A percentile compares a stretch with the other conserved stretches of the same genome.
These are phyloP conservation scores for Mucor piriformis DNA, from an alignment of 371 early-diverging fungal genomes.

Conservation along the genomic window DNA sequence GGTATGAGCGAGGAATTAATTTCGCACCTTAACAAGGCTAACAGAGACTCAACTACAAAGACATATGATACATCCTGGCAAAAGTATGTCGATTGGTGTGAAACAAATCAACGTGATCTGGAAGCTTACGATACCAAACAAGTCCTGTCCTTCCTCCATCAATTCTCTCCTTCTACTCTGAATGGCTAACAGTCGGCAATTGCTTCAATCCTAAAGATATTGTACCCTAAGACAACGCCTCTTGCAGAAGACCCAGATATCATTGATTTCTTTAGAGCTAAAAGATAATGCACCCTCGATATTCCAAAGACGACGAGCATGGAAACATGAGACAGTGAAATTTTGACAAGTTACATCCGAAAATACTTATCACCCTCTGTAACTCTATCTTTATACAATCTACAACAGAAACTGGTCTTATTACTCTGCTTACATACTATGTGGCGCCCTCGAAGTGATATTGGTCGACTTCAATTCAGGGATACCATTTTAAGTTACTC, in stretches of 20 bases:
- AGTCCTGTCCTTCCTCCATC: no score
- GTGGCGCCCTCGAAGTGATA: slow-evolving; percentile 24
- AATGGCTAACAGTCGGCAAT: no score
- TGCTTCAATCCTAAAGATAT: no score
- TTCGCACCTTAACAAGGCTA: no score
- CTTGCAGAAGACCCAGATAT: background rate
- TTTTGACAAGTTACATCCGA: background rate
- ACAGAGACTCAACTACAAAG: no score
- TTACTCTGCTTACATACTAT: slow-evolving; percentile 18
- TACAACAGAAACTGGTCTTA: slow-evolving; percentile 22
- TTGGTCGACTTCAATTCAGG: slow-evolving; percentile 15
- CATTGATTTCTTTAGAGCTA: background rate
- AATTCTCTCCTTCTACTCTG: no score
- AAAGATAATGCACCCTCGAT: background rate
- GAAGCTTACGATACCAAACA: no score
- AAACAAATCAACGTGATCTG: no score
- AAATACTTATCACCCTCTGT: slow-evolving; percentile 5
- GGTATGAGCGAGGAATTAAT: no score
- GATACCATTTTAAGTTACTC: slow-evolving; percentile 14
- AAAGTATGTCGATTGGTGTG: no score
- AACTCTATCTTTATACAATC: background rate
- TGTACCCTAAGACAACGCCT: no score
- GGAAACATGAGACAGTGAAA: slow-evolving; percentile 6
- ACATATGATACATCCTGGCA: no score
- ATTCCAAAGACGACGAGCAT: background rate